Evolutionary conservation across 1,284 basidiomycete species (phyloP).

Genomic region (Phellopilus nigrolimitatus): DNA sequence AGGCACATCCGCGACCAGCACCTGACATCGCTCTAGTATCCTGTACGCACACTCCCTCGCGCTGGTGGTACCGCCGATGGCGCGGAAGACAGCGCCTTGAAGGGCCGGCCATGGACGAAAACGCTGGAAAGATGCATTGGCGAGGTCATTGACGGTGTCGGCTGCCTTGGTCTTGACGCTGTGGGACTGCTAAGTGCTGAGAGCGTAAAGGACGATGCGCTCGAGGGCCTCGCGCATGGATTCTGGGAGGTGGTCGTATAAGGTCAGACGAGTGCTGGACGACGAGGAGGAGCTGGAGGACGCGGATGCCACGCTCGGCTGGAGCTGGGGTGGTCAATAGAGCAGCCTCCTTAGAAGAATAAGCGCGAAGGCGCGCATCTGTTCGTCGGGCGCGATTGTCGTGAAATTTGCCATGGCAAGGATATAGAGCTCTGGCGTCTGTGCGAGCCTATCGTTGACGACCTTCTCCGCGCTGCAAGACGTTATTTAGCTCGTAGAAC

Average conservation of each 20-base stretch:
- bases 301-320: constrained; percentile 26
- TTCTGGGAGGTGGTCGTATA: constrained; percentile 70
- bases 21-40: constrained; percentile 18
- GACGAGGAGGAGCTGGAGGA: constrained; percentile 19
- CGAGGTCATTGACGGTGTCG: constrained; percentile 69
- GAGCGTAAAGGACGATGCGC: constrained; percentile 61
- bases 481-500: neutral
- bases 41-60: constrained; percentile 16
- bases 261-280: constrained; percentile 39
- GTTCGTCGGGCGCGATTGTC: constrained; percentile 61
- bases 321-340: constrained; percentile 45
- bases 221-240: constrained; percentile 63
- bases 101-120: constrained; percentile 76
- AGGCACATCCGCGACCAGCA: constrained; percentile 15
- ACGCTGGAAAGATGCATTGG: constrained; percentile 64
- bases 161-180: constrained; percentile 64
- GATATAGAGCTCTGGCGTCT: constrained; percentile 71
- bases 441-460: constrained; percentile 69
- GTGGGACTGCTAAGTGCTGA: constrained; percentile 51
- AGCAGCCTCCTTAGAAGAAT: constrained; percentile 71
- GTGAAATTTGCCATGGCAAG: constrained; percentile 73
- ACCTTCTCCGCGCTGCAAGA: constrained; percentile 63
- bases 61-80: constrained; percentile 6
- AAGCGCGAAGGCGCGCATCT: constrained; percentile 81
- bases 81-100: constrained; percentile 58